Evolutionary conservation across 371 early-diverging fungal species (phyloP), one percentile per base, ranked within the genome.

Genomic region (Mortierella sp.): DNA sequence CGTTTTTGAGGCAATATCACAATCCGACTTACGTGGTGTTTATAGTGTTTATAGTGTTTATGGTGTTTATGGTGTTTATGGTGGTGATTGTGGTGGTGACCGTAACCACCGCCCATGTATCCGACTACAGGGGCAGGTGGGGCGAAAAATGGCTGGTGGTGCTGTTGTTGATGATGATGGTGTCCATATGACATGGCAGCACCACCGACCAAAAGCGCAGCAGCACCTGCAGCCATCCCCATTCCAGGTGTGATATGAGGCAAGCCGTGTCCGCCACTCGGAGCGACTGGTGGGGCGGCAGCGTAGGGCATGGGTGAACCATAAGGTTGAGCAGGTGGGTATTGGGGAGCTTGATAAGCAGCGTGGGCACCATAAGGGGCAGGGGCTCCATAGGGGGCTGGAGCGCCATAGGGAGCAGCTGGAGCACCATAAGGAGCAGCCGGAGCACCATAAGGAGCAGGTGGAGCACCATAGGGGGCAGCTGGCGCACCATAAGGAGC

Each of bases 161-260:
- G 53, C 2, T 60, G 57, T 15, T 73, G 63, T 15, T 73, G 63
- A 19, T 63, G 60, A 15, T 63, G 62, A 41, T 68, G 52, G 58
- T 53, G 55, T 24, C 67, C 64, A 59, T 73, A 62, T 19, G 24
- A 33, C 11, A 36, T 22, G 5, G 32, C 69, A 16, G 61, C 75
- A 40, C 63, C 70, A 36, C 76, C 76, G 3, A 15, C 69, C 63
- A 77, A n/a, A 21, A 73, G 63, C 9, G 53, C 71, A 24, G 77
- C 58, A 3, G 57, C 65, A 16, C 55, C 77, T 10, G 67, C 78
- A 22, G 63, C 38, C 55, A 72, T 15, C 33, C 72, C 78, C 78
- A 8, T 21, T 32, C 67, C 3, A 55, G 38, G n/a, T 53, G 65
- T 24, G 65, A 43, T 11, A 47, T 43, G 33, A 41, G 47, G 13